phyloP scores from a whole-genome alignment of 306 rosid genomes.

The Chamaecrista fasciculata region DNA sequence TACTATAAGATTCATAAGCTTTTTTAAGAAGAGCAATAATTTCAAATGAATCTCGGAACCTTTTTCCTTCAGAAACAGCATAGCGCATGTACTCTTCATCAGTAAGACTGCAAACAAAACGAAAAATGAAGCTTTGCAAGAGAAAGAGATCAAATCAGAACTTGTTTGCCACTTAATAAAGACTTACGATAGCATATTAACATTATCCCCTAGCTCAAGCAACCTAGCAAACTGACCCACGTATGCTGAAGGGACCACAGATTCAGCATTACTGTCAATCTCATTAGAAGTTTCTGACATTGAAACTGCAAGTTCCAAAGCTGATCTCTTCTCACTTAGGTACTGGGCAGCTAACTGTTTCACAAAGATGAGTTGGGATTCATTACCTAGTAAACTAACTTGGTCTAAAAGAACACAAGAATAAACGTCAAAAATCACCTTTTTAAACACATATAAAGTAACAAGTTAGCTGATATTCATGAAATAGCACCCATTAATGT shows the following conservation, averaged over 20 bases:
- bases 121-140: constrained; percentile 29
- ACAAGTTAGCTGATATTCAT: neutral
- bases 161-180: constrained; percentile 20
- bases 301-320: constrained; percentile 65
- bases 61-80: constrained; percentile 76
- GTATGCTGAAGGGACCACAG: constrained; percentile 74
- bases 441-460: neutral
- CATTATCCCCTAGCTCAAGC: constrained; percentile 68
- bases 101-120: constrained; percentile 66
- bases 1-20: constrained; percentile 66
- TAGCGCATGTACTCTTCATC: constrained; percentile 72
- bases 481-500: constrained; percentile 7
- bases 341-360: constrained; percentile 88
- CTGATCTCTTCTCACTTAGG: constrained; percentile 79
- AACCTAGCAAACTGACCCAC: constrained; percentile 84
- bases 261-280: constrained; percentile 54
- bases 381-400: neutral
- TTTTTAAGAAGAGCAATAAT: constrained; percentile 78
- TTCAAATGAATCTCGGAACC: constrained; percentile 82
- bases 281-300: constrained; percentile 64
- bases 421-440: constrained; percentile 17
- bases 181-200: constrained; percentile 78
- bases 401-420: neutral
- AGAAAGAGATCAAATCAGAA: constrained; percentile 22
- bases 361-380: constrained; percentile 33